Base-by-base conservation (phyloP, 202 grass and related monocot species). In the Schoenoplectus triqueter region DNA sequence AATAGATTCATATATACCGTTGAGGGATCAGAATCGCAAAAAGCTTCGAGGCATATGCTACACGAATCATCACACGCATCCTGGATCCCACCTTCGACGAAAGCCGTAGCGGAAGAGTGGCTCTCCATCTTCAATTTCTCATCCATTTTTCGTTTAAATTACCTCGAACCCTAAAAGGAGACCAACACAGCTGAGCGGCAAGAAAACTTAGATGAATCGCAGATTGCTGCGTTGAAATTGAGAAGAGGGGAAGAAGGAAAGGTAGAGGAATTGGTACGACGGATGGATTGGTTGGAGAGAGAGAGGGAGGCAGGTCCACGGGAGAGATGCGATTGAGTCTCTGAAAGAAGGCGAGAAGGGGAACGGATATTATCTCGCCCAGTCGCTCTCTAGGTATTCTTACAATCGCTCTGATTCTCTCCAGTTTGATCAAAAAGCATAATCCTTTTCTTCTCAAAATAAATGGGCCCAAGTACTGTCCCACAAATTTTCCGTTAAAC, bases 61-160 rank as follows among this genome's bases (percentile, higher is more conserved):
- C 93, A 95, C 15, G 93, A 64, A 69, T 95, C 93, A 57, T 92
- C 93, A 81, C 93, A 95, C 55, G 89, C 91, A 73, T 96, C 91
- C 85, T 91, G 93, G 73, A 96, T 84, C 48, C 93, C 91, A n/a
- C 91, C 93, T 84, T 96, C 87, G 51, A 96, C 93, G 63, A 93
- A 93, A 9, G 91, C 91, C 20, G 78, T 87, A 0, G 89, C 86
- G 6, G 89, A 96, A 5, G 91, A 81, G 64, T 89, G 89, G 80
- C 64, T 89, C 83, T 92, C 93, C 87, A 88, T 92, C 85, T 86
- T 88, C 4, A 82, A 86, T 71, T 88, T 95, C 64, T 92, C 83
- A 21, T 95, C 93, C 89, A 92, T 92, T 75, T 60, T 79, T 3
- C 19, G 2, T 41, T 10, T 72, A 21, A 78, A 50, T 77, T 49